Conservation (phyloP, 2,329 filamentous ascomycete species). For the Aureobasidium musti region DNA sequence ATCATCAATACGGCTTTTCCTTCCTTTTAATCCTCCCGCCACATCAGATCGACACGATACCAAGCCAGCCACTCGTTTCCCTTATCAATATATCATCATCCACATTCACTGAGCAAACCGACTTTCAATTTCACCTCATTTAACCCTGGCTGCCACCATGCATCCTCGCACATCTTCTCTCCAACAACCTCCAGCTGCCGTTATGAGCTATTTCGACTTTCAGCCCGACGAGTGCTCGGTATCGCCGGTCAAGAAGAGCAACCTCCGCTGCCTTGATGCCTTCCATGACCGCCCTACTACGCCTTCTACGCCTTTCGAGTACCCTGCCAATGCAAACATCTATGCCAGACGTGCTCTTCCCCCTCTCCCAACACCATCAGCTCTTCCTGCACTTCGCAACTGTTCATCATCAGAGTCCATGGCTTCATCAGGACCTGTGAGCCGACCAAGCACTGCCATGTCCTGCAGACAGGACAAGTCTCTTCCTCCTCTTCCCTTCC, state of each 20-base stretch:
- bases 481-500: conserved; percentile 31
- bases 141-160: conserved; percentile 25
- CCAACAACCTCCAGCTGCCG: conserved; percentile 24
- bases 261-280: conserved; percentile 31
- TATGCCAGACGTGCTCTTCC: conserved; percentile 32
- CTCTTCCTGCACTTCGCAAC: conserved; percentile 27
- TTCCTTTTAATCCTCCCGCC: conserved; percentile 14
- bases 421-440: conserved; percentile 25
- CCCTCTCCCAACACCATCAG: conserved; percentile 30
- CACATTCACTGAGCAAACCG: conserved; percentile 6
- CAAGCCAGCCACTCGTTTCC: conserved; percentile 26
- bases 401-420: conserved; percentile 31
- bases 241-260: conserved; percentile 27
- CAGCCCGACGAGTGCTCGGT: conserved; percentile 25
- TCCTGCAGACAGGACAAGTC: conserved; percentile 29
- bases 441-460: conserved; percentile 28
- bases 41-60: conserved; percentile 26
- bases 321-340: conserved; percentile 31
- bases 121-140: conserved; percentile 5
- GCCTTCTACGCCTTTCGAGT: conserved; percentile 30
- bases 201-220: conserved; percentile 28
- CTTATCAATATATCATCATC: conserved; percentile 23
- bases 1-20: conserved; percentile 28
- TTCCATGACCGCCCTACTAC: conserved; percentile 30
- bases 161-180: conserved; percentile 26